Percentiles rank a stretch among this genome's conserved stretches.
phyloP scores from a whole-genome alignment of 306 rosid genomes.

The Vicia faba region DNA sequence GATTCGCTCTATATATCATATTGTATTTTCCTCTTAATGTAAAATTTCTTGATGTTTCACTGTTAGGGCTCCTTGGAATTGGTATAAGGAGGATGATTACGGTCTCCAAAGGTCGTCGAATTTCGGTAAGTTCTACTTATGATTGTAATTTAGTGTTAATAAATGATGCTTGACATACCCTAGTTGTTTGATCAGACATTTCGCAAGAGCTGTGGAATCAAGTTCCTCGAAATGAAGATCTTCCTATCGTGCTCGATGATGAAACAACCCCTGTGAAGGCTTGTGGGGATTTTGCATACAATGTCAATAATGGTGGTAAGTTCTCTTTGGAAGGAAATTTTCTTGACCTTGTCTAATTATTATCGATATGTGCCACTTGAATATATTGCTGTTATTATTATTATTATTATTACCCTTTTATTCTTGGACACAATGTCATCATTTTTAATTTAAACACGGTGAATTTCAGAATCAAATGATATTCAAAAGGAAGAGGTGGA shows the following conservation, averaged over 20 bases:
- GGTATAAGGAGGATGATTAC: slow-evolving; percentile 56
- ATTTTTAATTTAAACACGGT: slow-evolving; percentile 33
- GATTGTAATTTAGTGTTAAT: slow-evolving; percentile 6
- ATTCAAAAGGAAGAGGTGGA: slow-evolving; percentile 52
- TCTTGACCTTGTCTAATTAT: slow-evolving; percentile 10
- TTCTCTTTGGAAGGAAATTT: slow-evolving; percentile 4
- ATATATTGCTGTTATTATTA: neutral
- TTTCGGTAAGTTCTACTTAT: slow-evolving; percentile 46
- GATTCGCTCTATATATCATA: neutral
- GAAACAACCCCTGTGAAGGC: slow-evolving; percentile 91
- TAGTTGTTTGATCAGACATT: slow-evolving; percentile 50
- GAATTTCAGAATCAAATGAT: slow-evolving; percentile 65
- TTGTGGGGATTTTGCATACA: slow-evolving; percentile 70
- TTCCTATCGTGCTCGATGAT: slow-evolving; percentile 71
- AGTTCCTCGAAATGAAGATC: slow-evolving; percentile 62
- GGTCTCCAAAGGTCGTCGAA: slow-evolving; percentile 47
- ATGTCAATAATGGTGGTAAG: slow-evolving; percentile 53
- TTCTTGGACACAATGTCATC: neutral
- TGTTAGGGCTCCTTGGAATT: slow-evolving; percentile 59
- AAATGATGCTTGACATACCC: slow-evolving; percentile 15
- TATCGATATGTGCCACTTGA: slow-evolving; percentile 18
- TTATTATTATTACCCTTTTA: slow-evolving; percentile 7
- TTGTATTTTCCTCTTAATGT: neutral
- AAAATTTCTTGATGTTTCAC: neutral
- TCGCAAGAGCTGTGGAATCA: slow-evolving; percentile 62